phyloP scores from a whole-genome alignment of 139 green algal genomes.

The Axilococcus clingmanii region DNA sequence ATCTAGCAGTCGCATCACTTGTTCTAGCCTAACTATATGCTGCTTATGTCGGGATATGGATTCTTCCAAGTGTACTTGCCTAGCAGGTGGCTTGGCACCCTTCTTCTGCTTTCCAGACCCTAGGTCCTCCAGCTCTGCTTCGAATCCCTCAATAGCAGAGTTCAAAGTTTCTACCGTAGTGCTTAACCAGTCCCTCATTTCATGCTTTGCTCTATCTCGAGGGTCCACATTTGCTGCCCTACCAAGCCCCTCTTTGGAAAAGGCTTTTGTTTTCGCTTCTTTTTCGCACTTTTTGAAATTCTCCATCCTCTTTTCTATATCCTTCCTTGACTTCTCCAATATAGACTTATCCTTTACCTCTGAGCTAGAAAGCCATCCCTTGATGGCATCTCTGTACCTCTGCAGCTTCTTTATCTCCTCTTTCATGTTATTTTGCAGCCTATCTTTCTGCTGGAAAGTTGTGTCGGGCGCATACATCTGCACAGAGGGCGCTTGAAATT shows the following conservation, averaged over 20 bases:
- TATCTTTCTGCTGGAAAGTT: constrained; percentile 86
- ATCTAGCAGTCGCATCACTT: constrained; percentile 90
- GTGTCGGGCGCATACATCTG: constrained; percentile 90
- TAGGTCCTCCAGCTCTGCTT: constrained; percentile 87
- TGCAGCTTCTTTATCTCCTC: constrained; percentile 99
- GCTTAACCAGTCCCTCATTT: constrained; percentile 89
- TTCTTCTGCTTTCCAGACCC: constrained; percentile 62
- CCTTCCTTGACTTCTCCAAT: constrained; percentile 68
- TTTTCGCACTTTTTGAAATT: constrained; percentile 94
- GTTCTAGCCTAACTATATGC: constrained; percentile 66
- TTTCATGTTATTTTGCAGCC: constrained; percentile 96
- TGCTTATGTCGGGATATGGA: constrained; percentile 57
- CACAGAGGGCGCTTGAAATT: no score
- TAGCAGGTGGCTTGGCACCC: constrained; percentile 46
- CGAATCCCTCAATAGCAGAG: constrained; percentile 80
- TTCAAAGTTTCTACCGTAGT: constrained; percentile 65
- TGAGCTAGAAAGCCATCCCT: constrained; percentile 82
- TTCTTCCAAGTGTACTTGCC: constrained; percentile 57
- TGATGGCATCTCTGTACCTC: constrained; percentile 94
- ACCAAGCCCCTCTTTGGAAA: constrained; percentile 76
- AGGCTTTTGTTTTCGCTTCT: constrained; percentile 95
- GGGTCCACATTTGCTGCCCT: constrained; percentile 65
- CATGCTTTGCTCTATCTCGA: constrained; percentile 68
- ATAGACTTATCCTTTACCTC: constrained; percentile 97
- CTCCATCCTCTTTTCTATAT: constrained; percentile 97